Evolutionary conservation across 441 rosid species (phyloP), one percentile per base, ranked within the genome.

Genomic region (Omphalea diandra): DNA sequence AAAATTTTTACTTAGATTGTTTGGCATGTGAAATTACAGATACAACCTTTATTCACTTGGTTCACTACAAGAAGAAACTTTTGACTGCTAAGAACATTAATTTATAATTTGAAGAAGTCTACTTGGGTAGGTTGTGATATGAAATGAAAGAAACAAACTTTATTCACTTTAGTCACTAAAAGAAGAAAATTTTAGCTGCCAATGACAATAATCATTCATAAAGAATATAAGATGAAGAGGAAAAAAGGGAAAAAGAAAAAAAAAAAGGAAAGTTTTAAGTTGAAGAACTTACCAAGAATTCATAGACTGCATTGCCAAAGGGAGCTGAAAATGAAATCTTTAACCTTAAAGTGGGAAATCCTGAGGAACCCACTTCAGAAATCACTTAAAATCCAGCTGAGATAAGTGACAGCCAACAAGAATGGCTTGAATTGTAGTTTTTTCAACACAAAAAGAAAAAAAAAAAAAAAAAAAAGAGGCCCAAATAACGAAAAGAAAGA

Each of bases 281-380:
- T n/a, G n/a, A 61, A 67, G 47, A 70, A 79, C 86, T 85, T 73
- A 87, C 86, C 82, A 67, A 75, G 79, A 82, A 76, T 50, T 70
- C 18, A 74, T 71, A 69, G 67, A 66, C 76, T 61, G 86, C 88
- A 86, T 80, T 79, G 78, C 78, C 81, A 73, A 69, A 63, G 63
- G n/a, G 55, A 77, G 75, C 67, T 60, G 57, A 63, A 41, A 63
- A 56, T 57, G 72, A 68, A 80, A 49, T 62, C 68, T 67, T 33
- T 12, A 56, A 63, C 71, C 74, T 75, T 67, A 53, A 32, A 71
- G 68, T 64, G n/a, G 68, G 27, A 65, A 71, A 65, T 54, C 40
- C 62, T 44, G 57, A 59, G 68, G 72, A 73, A 74, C 72, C 79
- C 83, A 77, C 77, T 47, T 61, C 60, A 22, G 74, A 74, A 73